Evolutionary conservation across 2,329 filamentous ascomycete genomes (phyloP).

Genomic region (Xylariaceae sp.): DNA sequence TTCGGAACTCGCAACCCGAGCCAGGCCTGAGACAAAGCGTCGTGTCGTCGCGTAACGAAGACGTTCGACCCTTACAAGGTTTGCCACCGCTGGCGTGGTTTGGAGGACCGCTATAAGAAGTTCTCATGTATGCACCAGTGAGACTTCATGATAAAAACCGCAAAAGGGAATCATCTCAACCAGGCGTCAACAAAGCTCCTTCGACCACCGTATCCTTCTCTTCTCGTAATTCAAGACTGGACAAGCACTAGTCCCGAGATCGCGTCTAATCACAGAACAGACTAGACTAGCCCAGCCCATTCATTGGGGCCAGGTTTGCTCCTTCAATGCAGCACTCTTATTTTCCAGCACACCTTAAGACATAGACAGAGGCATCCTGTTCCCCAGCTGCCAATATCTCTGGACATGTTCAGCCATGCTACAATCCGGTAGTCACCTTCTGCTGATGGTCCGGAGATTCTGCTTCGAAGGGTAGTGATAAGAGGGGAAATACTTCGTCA

Average conservation of each 20-base stretch:
- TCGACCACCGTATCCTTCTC: neutral
- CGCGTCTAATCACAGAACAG: conserved; percentile 1
- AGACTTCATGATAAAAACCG: too few relatives aligned
- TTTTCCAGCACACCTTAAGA: conserved; percentile 4
- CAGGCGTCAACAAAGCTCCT: too few relatives aligned
- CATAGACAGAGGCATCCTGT: neutral
- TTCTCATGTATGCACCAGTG: too few relatives aligned
- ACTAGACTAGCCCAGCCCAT: conserved; percentile 7
- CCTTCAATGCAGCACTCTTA: conserved; percentile 2
- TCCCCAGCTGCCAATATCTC: conserved; percentile 1
- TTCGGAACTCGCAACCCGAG: too few relatives aligned
- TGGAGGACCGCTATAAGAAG: too few relatives aligned
- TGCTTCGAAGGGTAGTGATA: conserved; percentile 3
- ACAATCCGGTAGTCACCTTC: conserved; percentile 1
- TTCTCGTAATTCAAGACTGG: neutral
- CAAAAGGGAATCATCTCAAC: too few relatives aligned
- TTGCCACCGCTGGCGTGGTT: too few relatives aligned
- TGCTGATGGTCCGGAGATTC: neutral
- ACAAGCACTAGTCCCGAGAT: neutral
- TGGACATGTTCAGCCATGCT: conserved; percentile 1
- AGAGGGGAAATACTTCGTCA: conserved; percentile 3
- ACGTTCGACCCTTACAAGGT: too few relatives aligned
- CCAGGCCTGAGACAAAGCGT: too few relatives aligned
- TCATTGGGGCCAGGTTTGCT: conserved; percentile 3
- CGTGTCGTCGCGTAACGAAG: too few relatives aligned